Percentiles rank a stretch among this genome's conserved stretches.
Evolutionary conservation across 306 rosid genomes (phyloP).

Genomic region (Trifolium repens): DNA sequence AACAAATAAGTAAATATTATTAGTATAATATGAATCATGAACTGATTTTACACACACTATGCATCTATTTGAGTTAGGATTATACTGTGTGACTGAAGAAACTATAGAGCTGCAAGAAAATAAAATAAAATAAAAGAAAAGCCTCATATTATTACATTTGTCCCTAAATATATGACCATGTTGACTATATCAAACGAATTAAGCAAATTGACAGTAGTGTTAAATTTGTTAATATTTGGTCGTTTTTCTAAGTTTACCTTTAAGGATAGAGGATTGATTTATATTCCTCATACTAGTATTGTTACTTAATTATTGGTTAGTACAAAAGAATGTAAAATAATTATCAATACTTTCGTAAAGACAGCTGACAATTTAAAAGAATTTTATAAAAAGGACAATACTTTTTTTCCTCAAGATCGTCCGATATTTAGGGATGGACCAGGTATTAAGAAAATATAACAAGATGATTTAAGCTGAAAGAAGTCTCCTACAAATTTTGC

Average conservation of each 20-base stretch:
- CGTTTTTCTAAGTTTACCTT: too few species aligned
- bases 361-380: too few species aligned
- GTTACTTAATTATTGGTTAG: not conserved
- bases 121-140: not conserved
- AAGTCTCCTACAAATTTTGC: not conserved
- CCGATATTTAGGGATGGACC: too few species aligned
- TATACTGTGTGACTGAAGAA: slow-evolving; percentile 18
- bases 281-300: too few species aligned
- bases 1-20: slow-evolving; percentile 11
- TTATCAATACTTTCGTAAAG: too few species aligned
- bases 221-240: not conserved
- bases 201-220: too few species aligned
- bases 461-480: not conserved
- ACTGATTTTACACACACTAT: not conserved
- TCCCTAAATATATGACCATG: not conserved
- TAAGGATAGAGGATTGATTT: too few species aligned
- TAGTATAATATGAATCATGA: slow-evolving; percentile 8
- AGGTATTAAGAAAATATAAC: not conserved
- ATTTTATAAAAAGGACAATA: not conserved
- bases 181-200: too few species aligned
- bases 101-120: slow-evolving; percentile 7
- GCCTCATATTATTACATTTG: not conserved
- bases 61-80: not conserved
- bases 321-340: too few species aligned
- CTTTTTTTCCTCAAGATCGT: not conserved